These are phyloP conservation scores for Abrus precatorius DNA, from an alignment of 306 rosid species.

Conservation along the genomic window DNA sequence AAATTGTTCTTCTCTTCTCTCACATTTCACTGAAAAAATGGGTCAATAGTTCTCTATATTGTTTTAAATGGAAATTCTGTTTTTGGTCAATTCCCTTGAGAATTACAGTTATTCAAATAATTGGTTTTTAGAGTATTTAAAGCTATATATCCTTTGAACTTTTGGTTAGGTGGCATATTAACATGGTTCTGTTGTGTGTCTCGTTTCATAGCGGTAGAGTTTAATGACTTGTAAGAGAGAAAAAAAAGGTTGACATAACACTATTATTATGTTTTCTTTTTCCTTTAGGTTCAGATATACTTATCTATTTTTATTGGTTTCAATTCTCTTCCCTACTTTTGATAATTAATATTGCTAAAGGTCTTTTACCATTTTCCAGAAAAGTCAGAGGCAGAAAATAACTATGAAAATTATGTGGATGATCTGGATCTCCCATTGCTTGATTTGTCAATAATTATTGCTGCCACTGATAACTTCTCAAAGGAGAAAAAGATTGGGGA, in stretches of 20 bases:
- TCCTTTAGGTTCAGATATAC: neutral
- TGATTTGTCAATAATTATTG: conserved; percentile 41
- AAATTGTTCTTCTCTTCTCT: neutral
- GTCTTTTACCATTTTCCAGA: neutral
- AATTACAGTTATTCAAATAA: neutral
- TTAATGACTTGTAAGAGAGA: neutral
- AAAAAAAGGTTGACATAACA: neutral
- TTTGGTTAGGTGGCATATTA: neutral
- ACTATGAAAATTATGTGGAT: conserved; percentile 43
- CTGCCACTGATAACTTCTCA: conserved; percentile 49
- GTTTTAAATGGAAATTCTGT: neutral
- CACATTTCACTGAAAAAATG: neutral
- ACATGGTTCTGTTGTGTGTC: neutral
- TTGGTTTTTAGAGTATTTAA: neutral
- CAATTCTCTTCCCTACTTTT: neutral
- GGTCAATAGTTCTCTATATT: neutral
- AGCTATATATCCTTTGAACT: neutral
- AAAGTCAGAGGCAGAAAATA: neutral
- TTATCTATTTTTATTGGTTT: too few relatives aligned
- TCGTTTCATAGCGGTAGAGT: neutral
- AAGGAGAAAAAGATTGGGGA: conserved; percentile 49
- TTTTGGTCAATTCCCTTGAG: neutral
- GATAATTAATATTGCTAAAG: neutral
- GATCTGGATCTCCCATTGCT: conserved; percentile 61
- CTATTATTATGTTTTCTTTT: neutral